Base-by-base conservation (phyloP, 2,329 filamentous ascomycete species). In the Hansfordia pulvinata region DNA sequence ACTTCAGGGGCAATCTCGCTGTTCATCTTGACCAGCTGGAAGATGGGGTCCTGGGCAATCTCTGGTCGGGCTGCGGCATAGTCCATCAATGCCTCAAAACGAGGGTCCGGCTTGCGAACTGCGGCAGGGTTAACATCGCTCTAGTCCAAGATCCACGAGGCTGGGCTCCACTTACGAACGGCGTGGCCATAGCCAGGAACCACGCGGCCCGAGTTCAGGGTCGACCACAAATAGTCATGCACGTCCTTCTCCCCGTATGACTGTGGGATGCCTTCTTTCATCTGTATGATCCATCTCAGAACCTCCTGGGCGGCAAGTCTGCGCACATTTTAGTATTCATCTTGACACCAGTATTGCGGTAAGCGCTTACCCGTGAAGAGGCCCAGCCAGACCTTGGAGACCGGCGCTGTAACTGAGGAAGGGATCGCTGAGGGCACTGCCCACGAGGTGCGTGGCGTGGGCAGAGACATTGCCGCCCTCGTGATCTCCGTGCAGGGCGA, bases 381-480 rank as follows among this genome's bases (percentile, higher is more conserved):
- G 88, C n/a, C 88, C 90, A 10, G 88, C 90, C 10, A 98, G 75
- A 50, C 90, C 90, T 49, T 94, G 83, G 5, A 98, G 74, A 52
- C 90, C 90, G 30, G 90, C 90, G 40, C 82, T 90, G 65, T 96
- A 96, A 46, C 83, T 90, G 36, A 98, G 69, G 70, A 90, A 96
- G 5, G 88, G 84, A 44, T 96, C 90, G 45, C 81, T 90, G 30
- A 98, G 73, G 12, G 90, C 90, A 41, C 82, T 92, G 27, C 90
- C 90, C 30, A 98, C 90, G 20, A 98, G 65, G 54, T 98, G 90
- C 6, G 90, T 96, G 8, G 90, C 62, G 52, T 98, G 90, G 1
- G 90, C 90, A 20, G 86, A 94, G 35, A 98, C 90, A 43, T 98
- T 98, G 31, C 90, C 90, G 35, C 90, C 90, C 58, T 98, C 90